Evolutionary conservation across 805 yeast species (phyloP).

Genomic region (Tetrapisispora taiwanensis): DNA sequence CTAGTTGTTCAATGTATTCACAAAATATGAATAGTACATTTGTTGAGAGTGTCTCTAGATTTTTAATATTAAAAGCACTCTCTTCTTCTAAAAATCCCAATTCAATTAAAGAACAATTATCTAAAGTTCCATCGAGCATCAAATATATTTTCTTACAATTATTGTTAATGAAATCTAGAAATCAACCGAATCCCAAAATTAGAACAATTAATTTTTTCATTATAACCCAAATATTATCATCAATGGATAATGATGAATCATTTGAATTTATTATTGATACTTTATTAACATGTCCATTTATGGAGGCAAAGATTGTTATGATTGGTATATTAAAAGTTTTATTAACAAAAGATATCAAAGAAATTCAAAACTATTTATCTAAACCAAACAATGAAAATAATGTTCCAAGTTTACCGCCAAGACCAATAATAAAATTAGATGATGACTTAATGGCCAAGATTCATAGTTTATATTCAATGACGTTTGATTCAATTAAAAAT

Average conservation of each 20-base stretch:
- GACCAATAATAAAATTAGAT: conserved; percentile 36
- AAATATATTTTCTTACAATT: conserved; percentile 34
- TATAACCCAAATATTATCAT: conserved; percentile 50
- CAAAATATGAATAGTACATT: conserved; percentile 16
- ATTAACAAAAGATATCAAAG: conserved; percentile 29
- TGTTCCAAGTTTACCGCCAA: conserved; percentile 22
- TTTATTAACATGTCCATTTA: conserved; percentile 57
- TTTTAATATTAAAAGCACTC: conserved; percentile 31
- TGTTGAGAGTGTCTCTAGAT: conserved; percentile 24
- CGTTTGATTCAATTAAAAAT: conserved; percentile 26
- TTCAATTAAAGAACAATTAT: conserved; percentile 8
- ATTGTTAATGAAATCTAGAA: conserved; percentile 32
- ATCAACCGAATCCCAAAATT: conserved; percentile 30
- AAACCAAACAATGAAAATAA: too few relatives aligned
- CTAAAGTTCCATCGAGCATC: conserved; percentile 24
- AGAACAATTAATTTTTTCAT: conserved; percentile 44
- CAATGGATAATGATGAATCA: conserved; percentile 45
- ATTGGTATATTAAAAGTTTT: conserved; percentile 63
- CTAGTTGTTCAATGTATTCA: conserved; percentile 34
- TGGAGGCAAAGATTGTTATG: conserved; percentile 46
- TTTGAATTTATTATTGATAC: conserved; percentile 58
- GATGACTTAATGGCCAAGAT: conserved; percentile 35
- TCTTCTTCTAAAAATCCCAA: conserved; percentile 8
- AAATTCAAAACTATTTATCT: neutral
- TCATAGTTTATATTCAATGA: conserved; percentile 32